Conservation (phyloP, 805 yeast species). For the Scheffersomyces ergatensis region DNA sequence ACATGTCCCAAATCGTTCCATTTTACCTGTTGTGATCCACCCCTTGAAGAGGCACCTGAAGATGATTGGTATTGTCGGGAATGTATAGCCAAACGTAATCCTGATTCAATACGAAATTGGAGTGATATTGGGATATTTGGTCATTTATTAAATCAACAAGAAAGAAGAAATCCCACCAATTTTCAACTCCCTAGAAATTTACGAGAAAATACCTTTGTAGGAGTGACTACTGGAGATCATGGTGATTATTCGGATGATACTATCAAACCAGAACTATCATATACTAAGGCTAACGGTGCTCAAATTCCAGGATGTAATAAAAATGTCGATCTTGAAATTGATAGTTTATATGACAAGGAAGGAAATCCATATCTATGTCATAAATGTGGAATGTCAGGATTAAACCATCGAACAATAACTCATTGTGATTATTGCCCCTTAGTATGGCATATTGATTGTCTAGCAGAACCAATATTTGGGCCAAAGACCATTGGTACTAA, state of each 20-base stretch:
- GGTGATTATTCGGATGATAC: conserved; percentile 68
- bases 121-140: conserved; percentile 47
- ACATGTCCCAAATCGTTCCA: conserved; percentile 91
- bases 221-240: conserved; percentile 60
- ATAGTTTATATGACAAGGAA: conserved; percentile 60
- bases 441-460: conserved; percentile 88
- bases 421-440: conserved; percentile 82
- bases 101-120: conserved; percentile 18
- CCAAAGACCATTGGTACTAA: conserved; percentile 71
- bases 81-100: conserved; percentile 51
- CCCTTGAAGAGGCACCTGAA: conserved; percentile 80
- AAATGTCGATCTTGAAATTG: conserved; percentile 57
- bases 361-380: conserved; percentile 74
- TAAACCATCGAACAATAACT: conserved; percentile 54
- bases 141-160: conserved; percentile 64
- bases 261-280: conserved; percentile 49
- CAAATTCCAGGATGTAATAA: conserved; percentile 37
- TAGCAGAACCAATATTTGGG: conserved; percentile 69
- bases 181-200: conserved; percentile 61
- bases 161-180: conserved; percentile 46
- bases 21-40: conserved; percentile 88
- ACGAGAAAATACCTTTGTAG: conserved; percentile 64
- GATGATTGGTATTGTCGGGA: conserved; percentile 88
- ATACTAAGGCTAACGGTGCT: conserved; percentile 23
- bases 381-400: conserved; percentile 71